phyloP scores from a whole-genome alignment of 2,329 filamentous ascomycete species.

The Aureobasidium subglaciale region DNA sequence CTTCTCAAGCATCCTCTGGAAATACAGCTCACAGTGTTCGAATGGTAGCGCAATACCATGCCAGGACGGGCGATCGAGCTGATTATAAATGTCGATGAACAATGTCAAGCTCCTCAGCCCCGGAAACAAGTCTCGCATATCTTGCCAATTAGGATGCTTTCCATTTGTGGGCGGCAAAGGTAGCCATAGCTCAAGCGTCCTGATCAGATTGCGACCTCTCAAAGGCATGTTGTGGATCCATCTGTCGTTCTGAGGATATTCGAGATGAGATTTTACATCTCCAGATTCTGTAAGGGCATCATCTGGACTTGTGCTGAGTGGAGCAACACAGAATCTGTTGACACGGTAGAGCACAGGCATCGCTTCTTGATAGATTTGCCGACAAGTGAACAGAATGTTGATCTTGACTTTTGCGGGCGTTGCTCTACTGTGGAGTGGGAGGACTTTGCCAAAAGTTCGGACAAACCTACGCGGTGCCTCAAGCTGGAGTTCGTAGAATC shows the following conservation, averaged over 20 bases:
- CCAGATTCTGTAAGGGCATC: not conserved
- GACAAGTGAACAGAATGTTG: slow-evolving; percentile 1
- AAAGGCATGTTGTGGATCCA: not conserved
- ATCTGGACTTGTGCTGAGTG: not conserved
- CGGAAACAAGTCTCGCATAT: not conserved
- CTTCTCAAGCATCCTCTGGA: too few species aligned
- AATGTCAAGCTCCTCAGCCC: not conserved
- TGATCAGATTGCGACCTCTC: slow-evolving; percentile 5
- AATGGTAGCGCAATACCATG: too few species aligned
- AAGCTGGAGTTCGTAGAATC: slow-evolving; percentile 5
- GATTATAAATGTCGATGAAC: not conserved
- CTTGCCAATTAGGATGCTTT: not conserved
- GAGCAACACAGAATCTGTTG: not conserved
- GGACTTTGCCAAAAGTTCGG: not conserved
- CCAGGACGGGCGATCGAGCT: not conserved
- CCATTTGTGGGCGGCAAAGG: not conserved
- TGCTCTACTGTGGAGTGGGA: not conserved
- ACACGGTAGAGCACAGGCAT: slow-evolving; percentile 4
- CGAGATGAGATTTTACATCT: too few species aligned
- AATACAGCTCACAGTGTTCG: too few species aligned
- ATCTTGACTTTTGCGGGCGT: not conserved
- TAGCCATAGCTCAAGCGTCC: not conserved
- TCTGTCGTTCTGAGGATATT: not conserved
- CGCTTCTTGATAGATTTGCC: slow-evolving; percentile 1
- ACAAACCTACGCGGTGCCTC: not conserved